Evolutionary conservation across 495 filamentous ascomycete genomes (phyloP).

Genomic region (Daldinia concentrica): DNA sequence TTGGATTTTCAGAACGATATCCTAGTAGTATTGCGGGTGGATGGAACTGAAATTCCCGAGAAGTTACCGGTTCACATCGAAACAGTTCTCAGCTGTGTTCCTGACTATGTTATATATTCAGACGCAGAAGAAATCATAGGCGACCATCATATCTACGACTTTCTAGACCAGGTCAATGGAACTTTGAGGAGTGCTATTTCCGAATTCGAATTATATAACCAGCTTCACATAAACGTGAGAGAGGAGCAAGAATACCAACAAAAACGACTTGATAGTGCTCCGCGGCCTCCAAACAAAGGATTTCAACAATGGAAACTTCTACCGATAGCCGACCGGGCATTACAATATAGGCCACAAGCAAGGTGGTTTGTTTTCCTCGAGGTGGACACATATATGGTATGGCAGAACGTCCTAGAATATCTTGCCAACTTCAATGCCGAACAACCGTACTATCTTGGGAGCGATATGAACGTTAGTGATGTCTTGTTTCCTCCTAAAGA

Average conservation of each 20-base stretch:
- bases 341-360: background rate
- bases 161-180: background rate
- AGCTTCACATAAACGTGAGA: background rate
- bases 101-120: background rate
- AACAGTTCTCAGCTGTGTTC: background rate
- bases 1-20: background rate
- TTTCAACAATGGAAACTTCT: background rate
- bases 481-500: background rate
- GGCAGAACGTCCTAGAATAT: background rate
- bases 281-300: too few species aligned
- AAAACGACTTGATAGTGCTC: background rate
- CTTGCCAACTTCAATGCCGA: background rate
- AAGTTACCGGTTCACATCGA: background rate
- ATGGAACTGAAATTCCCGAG: background rate
- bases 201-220: background rate
- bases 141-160: background rate
- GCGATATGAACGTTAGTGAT: background rate
- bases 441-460: background rate
- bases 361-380: background rate
- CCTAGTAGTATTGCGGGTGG: background rate
- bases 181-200: background rate
- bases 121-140: background rate
- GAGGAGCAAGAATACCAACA: background rate
- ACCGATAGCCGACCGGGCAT: background rate
- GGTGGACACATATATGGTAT: background rate